A percentile compares a stretch with the other conserved stretches of the same genome.
phyloP scores from a whole-genome alignment of 176 grass and related monocot species.

The Cymbopogon citratus region DNA sequence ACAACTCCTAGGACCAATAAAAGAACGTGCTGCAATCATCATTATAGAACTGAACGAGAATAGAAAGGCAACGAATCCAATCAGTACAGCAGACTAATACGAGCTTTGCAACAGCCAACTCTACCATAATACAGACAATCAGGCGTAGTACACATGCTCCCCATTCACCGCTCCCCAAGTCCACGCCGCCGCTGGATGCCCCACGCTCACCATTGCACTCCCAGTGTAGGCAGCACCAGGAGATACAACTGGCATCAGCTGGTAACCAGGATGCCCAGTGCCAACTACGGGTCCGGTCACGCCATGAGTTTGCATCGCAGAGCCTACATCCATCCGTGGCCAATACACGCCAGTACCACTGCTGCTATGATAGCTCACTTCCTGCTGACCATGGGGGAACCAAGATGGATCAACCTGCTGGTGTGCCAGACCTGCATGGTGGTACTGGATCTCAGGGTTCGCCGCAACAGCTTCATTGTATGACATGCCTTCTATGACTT shows the following conservation, averaged over 20 bases:
- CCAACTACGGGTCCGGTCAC: background rate
- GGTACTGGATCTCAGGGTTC: background rate
- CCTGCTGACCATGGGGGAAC: background rate
- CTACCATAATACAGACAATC: too few species aligned
- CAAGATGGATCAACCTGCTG: background rate
- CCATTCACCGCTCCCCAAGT: too few species aligned
- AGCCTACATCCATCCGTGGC: background rate
- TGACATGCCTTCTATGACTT: background rate
- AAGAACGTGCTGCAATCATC: too few species aligned
- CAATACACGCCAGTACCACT: slow-evolving; percentile 20
- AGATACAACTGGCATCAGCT: background rate
- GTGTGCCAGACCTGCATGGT: background rate
- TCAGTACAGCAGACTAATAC: too few species aligned
- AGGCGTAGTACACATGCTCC: too few species aligned
- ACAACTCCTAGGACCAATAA: too few species aligned
- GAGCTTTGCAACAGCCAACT: too few species aligned
- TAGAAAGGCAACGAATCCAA: too few species aligned
- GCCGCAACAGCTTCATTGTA: background rate
- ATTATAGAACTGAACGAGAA: too few species aligned
- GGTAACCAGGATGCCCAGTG: background rate
- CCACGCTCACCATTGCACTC: too few species aligned
- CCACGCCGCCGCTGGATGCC: too few species aligned
- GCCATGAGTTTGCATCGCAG: background rate
- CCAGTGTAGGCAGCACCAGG: too few species aligned
- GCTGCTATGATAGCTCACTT: slow-evolving; percentile 7